phyloP scores from a whole-genome alignment of 2,329 filamentous ascomycete species.

The Canariomyces notabilis region DNA sequence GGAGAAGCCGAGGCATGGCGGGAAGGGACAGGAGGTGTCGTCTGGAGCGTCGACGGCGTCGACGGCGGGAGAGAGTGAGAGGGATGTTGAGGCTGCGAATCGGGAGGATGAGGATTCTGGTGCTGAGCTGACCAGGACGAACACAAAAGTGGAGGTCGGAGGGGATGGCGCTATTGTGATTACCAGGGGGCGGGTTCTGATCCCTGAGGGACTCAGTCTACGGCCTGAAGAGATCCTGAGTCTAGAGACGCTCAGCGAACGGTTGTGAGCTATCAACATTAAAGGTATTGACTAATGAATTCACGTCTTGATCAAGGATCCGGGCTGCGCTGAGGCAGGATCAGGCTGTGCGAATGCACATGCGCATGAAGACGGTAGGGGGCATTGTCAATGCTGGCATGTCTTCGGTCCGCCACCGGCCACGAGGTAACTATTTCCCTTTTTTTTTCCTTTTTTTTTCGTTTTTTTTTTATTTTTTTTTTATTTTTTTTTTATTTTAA shows the following conservation, averaged over 20 bases:
- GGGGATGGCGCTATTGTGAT: constrained; percentile 14
- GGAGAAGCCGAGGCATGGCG: background rate
- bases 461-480: too few relatives aligned
- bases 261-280: constrained; percentile 15
- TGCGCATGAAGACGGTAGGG: too few relatives aligned
- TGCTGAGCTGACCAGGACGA: constrained; percentile 2
- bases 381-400: too few relatives aligned
- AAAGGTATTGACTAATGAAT: too few relatives aligned
- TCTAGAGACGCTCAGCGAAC: constrained; percentile 20
- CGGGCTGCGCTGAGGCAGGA: too few relatives aligned
- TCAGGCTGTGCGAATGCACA: too few relatives aligned
- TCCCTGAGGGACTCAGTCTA: constrained; percentile 18
- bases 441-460: too few relatives aligned
- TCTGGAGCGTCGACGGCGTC: background rate
- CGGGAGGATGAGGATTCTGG: background rate
- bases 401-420: too few relatives aligned
- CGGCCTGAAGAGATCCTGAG: constrained; percentile 20
- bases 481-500: too few relatives aligned
- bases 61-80: background rate
- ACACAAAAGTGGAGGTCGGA: constrained; percentile 1
- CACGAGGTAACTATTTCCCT: too few relatives aligned
- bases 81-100: background rate
- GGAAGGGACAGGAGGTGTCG: background rate
- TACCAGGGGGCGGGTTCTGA: constrained; percentile 10
- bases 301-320: too few relatives aligned